Evolutionary conservation across 2,329 filamentous ascomycete species (phyloP).

Genomic region (Colletotrichum camelliae): DNA sequence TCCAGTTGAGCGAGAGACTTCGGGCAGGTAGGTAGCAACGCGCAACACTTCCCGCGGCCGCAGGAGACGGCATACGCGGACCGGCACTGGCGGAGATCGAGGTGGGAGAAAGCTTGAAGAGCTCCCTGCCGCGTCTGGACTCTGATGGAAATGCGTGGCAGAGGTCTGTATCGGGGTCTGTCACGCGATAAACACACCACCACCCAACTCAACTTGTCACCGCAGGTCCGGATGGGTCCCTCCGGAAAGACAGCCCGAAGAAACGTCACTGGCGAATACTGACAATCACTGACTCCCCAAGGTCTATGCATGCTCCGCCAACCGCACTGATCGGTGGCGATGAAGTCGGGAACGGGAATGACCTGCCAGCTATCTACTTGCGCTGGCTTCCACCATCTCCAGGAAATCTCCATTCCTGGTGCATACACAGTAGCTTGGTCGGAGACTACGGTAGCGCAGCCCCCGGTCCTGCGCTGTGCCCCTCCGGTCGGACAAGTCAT

Average conservation of each 20-base stretch:
- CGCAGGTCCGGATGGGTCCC: background rate
- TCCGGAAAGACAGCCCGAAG: background rate
- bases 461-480: background rate
- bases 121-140: background rate
- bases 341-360: background rate
- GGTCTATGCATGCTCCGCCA: slow-evolving; percentile 9
- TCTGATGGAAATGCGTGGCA: background rate
- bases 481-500: background rate
- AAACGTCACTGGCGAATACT: background rate
- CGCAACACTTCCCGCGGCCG: background rate
- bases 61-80: background rate
- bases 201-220: background rate
- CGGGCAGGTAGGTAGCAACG: background rate
- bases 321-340: background rate
- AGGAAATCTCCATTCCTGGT: background rate
- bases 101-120: background rate
- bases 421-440: background rate
- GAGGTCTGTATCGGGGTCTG: background rate
- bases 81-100: background rate
- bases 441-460: background rate
- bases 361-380: background rate
- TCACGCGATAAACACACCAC: background rate
- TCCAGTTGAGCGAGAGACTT: background rate
- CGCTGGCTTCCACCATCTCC: background rate
- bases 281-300: background rate